Conservation (phyloP, 371 early-diverging fungal species). For the Mortierella sp. region DNA sequence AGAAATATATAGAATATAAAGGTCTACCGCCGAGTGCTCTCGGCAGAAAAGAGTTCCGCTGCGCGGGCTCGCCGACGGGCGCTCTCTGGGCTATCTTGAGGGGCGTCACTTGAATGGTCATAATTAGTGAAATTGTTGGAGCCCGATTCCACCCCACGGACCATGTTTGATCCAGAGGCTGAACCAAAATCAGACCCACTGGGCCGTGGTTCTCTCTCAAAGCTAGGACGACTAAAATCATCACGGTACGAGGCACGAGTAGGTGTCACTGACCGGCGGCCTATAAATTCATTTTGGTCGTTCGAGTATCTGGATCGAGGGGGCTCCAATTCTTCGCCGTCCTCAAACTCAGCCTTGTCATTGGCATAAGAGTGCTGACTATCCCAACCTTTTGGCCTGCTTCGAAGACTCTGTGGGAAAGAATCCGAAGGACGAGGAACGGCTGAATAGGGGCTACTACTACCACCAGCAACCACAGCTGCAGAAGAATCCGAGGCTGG, state of each 20-base stretch:
- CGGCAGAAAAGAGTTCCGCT: constrained; percentile 53
- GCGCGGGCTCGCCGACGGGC: constrained; percentile 48
- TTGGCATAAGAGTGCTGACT: constrained; percentile 15
- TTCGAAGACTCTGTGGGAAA: constrained; percentile 39
- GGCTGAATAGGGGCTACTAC: constrained; percentile 11
- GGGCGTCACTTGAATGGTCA: not conserved
- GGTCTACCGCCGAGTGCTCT: constrained; percentile 19
- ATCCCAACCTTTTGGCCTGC: constrained; percentile 31
- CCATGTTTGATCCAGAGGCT: constrained; percentile 10
- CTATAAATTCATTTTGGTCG: constrained; percentile 26
- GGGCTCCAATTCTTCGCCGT: constrained; percentile 43
- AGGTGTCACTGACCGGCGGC: constrained; percentile 49
- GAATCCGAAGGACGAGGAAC: constrained; percentile 34
- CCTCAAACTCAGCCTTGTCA: constrained; percentile 49
- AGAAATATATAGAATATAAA: not conserved
- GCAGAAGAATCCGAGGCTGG: constrained; percentile 17
- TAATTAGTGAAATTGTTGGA: constrained; percentile 13
- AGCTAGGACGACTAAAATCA: constrained; percentile 40
- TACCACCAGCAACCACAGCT: constrained; percentile 21
- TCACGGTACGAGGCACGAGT: constrained; percentile 48
- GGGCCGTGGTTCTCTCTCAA: constrained; percentile 38
- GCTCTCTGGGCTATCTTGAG: constrained; percentile 41
- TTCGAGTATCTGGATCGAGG: constrained; percentile 31
- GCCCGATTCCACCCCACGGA: constrained; percentile 14
- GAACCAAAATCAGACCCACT: constrained; percentile 49